These are phyloP conservation scores for Naganishia randhawae DNA, from an alignment of 768 basidiomycete genomes.

Conservation along the genomic window DNA sequence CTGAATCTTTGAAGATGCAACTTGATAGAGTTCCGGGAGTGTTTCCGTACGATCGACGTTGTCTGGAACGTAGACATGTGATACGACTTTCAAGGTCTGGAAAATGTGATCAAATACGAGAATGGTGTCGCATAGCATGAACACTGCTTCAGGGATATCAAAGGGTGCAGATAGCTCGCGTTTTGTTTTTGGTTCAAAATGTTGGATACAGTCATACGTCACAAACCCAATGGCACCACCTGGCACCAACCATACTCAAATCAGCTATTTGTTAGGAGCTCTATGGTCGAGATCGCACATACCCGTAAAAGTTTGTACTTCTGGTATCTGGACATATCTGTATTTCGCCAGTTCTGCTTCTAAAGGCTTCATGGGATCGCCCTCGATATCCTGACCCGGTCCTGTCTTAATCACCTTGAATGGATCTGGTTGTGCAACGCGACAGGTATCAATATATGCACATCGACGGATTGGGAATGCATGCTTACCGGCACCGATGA, in stretches of 20 bases:
- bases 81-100: slow-evolving; percentile 90
- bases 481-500: slow-evolving; percentile 85
- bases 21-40: slow-evolving; percentile 79
- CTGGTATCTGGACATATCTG: slow-evolving; percentile 84
- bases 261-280: not conserved
- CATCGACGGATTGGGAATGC: too few relatives aligned
- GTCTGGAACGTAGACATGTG: slow-evolving; percentile 85
- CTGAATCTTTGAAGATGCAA: slow-evolving; percentile 75
- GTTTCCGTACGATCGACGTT: slow-evolving; percentile 56
- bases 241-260: slow-evolving; percentile 30
- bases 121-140: slow-evolving; percentile 94
- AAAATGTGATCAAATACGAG: slow-evolving; percentile 95
- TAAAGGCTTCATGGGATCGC: slow-evolving; percentile 79
- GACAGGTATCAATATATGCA: not conserved
- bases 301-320: slow-evolving; percentile 84
- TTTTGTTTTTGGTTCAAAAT: slow-evolving; percentile 81
- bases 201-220: slow-evolving; percentile 89
- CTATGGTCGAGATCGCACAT: not conserved
- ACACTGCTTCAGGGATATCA: slow-evolving; percentile 83
- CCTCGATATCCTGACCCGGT: slow-evolving; percentile 70
- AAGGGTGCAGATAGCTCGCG: slow-evolving; percentile 60
- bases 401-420: slow-evolving; percentile 87
- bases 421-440: slow-evolving; percentile 64
- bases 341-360: slow-evolving; percentile 82
- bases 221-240: slow-evolving; percentile 98